These are phyloP conservation scores for Balamuthia mandrillaris DNA, from an alignment of 208 protist species.

Conservation along the genomic window DNA sequence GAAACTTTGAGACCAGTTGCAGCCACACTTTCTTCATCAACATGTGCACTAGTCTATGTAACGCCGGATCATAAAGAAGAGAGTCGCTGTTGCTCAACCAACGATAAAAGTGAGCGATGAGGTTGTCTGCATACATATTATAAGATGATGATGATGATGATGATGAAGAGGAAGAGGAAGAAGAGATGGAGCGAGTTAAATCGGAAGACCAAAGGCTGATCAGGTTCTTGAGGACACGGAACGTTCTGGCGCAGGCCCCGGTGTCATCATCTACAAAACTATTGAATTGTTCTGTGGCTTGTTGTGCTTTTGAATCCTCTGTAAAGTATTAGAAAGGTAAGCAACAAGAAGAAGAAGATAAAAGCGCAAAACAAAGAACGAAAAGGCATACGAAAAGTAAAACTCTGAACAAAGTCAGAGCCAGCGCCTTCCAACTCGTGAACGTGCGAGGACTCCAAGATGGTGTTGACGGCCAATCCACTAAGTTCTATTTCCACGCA, in stretches of 20 bases:
- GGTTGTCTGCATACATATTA: slow-evolving; percentile 43
- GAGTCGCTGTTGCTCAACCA: slow-evolving; percentile 66
- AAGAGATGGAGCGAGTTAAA: too few relatives aligned
- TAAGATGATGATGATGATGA: too few relatives aligned
- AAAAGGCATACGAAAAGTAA: background rate
- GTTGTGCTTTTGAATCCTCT: too few relatives aligned
- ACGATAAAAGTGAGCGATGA: slow-evolving; percentile 63
- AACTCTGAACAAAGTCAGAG: background rate
- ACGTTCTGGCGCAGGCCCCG: too few relatives aligned
- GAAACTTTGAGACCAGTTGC: slow-evolving; percentile 64
- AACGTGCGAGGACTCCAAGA: slow-evolving; percentile 55
- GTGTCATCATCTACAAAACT: too few relatives aligned
- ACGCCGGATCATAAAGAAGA: slow-evolving; percentile 66
- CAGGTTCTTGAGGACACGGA: too few relatives aligned
- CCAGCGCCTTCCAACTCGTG: slow-evolving; percentile 34
- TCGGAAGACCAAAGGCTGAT: too few relatives aligned
- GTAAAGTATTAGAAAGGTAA: background rate
- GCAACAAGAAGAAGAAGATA: background rate
- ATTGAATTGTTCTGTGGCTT: background rate
- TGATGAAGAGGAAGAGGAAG: too few relatives aligned
- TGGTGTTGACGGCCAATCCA: slow-evolving; percentile 64
- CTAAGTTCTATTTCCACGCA: slow-evolving; percentile 68
- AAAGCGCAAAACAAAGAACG: background rate
- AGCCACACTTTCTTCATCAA: slow-evolving; percentile 69
- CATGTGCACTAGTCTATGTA: slow-evolving; percentile 56